Conservation (phyloP, 768 basidiomycete genomes). For the Podaxis sp. region DNA sequence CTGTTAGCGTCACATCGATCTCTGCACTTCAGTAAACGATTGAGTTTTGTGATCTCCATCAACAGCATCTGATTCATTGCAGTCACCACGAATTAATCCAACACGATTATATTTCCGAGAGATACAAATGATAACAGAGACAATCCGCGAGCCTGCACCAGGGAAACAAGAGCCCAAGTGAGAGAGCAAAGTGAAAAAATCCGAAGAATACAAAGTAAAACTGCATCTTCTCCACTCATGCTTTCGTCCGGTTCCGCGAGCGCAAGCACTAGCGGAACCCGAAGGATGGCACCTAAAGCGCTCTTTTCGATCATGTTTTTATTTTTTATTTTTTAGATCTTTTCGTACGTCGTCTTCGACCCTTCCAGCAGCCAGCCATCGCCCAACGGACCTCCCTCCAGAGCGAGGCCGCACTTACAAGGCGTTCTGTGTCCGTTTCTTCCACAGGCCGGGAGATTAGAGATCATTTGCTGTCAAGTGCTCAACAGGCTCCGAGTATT, state of each 20-base stretch:
- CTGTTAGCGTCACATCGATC: neutral
- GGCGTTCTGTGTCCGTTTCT: conserved; percentile 5
- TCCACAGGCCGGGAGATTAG: neutral
- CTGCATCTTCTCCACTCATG: neutral
- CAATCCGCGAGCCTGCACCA: neutral
- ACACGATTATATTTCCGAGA: neutral
- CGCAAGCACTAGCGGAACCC: neutral
- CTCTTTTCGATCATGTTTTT: conserved; percentile 1
- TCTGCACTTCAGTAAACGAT: neutral
- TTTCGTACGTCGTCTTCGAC: neutral
- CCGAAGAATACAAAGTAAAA: neutral
- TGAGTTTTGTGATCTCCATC: neutral
- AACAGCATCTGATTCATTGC: neutral
- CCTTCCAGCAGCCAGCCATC: conserved; percentile 1
- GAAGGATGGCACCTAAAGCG: neutral
- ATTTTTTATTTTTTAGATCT: neutral
- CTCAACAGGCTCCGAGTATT: neutral
- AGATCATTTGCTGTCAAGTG: neutral
- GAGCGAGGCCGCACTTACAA: conserved; percentile 4
- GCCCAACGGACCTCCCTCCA: neutral
- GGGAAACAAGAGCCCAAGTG: neutral
- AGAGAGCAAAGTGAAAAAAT: neutral
- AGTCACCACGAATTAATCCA: neutral
- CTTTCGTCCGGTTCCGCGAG: neutral
- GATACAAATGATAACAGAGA: neutral